Conservation (phyloP, 495 filamentous ascomycete genomes). For the Penicillium maclennaniae region DNA sequence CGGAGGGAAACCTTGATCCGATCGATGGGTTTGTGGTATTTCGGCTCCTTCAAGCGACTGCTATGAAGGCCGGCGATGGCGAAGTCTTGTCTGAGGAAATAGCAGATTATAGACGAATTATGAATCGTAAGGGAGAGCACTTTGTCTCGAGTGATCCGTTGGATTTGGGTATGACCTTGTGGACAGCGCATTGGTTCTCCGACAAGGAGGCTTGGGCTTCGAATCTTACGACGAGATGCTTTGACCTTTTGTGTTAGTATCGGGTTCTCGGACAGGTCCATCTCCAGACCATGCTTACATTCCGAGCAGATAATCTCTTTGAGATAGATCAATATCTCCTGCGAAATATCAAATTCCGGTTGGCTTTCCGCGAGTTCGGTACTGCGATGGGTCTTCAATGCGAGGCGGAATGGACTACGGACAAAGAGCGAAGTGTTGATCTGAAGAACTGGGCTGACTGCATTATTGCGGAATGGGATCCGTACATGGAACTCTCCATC, state of each 20-base stretch:
- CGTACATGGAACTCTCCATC: conserved; percentile 37
- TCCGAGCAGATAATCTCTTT: conserved; percentile 36
- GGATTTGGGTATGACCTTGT: conserved; percentile 64
- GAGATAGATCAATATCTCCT: conserved; percentile 39
- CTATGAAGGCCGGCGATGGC: conserved; percentile 23
- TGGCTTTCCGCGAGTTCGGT: conserved; percentile 66
- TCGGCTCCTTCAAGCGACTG: conserved; percentile 48
- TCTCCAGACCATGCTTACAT: background rate
- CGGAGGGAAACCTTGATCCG: conserved; percentile 60
- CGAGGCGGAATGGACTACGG: conserved; percentile 32
- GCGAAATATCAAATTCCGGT: conserved; percentile 37
- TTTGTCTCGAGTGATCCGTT: conserved; percentile 52
- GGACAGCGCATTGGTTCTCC: conserved; percentile 57
- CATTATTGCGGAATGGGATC: conserved; percentile 53
- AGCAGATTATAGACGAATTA: conserved; percentile 54
- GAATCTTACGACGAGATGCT: conserved; percentile 39
- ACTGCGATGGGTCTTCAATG: conserved; percentile 55
- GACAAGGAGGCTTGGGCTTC: conserved; percentile 52
- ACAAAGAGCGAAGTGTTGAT: conserved; percentile 42
- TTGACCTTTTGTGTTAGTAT: conserved; percentile 42
- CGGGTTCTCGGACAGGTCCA: background rate
- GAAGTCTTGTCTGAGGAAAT: conserved; percentile 49
- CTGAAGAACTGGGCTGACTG: conserved; percentile 38
- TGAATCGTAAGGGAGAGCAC: conserved; percentile 45
- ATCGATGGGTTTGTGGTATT: conserved; percentile 58